Percentiles rank a stretch among this genome's conserved stretches.
Conservation (phyloP, 805 yeast genomes). For the Candida sanyiensis region DNA sequence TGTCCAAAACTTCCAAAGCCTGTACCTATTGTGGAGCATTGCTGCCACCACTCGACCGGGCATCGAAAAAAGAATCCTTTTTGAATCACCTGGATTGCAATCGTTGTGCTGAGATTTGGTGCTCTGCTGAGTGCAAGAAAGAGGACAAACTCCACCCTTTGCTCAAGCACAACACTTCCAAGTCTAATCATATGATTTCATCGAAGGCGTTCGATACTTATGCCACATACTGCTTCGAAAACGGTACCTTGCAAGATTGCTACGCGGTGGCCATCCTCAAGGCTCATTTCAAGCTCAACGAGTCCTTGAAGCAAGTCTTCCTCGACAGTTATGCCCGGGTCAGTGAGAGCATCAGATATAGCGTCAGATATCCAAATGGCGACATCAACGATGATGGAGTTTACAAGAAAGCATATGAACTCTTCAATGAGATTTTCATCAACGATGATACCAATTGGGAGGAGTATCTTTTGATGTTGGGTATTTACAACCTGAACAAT, state of each 20-base stretch:
- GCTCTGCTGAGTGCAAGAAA: conserved; percentile 56
- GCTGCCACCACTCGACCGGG: conserved; percentile 19
- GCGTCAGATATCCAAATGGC: conserved; percentile 24
- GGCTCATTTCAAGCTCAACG: conserved; percentile 29
- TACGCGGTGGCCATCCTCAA: conserved; percentile 57
- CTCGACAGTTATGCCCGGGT: conserved; percentile 61
- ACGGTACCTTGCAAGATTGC: conserved; percentile 51
- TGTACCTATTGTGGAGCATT: conserved; percentile 65
- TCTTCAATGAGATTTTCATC: conserved; percentile 46
- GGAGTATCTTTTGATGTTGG: conserved; percentile 56
- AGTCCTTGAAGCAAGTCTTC: not conserved
- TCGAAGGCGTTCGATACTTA: conserved; percentile 27
- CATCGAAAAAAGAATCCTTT: conserved; percentile 9
- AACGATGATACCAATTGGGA: conserved; percentile 36
- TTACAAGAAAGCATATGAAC: conserved; percentile 38
- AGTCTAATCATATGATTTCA: conserved; percentile 35
- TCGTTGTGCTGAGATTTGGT: conserved; percentile 65
- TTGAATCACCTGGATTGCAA: conserved; percentile 58
- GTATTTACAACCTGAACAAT: conserved; percentile 71
- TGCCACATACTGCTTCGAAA: conserved; percentile 55
- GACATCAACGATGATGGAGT: conserved; percentile 2
- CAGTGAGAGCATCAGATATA: conserved; percentile 58
- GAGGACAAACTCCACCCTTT: conserved; percentile 46
- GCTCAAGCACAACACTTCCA: conserved; percentile 48
- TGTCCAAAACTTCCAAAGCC: conserved; percentile 57